Evolutionary conservation across 2,329 filamentous ascomycete species (phyloP).

Genomic region (Myotisia sp.): DNA sequence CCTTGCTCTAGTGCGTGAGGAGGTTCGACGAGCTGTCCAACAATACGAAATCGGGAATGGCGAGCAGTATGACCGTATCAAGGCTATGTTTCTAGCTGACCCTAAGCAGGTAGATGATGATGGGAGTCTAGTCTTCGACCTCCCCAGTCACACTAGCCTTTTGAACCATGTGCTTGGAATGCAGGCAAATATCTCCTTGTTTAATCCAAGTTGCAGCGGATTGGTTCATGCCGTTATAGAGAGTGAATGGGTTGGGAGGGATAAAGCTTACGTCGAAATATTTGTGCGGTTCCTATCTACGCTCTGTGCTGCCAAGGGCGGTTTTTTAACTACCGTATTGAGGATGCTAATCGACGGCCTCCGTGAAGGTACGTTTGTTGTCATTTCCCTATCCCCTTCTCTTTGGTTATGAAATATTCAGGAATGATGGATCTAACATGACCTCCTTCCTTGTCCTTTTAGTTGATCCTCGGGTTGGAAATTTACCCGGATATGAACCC

Average conservation of each 20-base stretch:
- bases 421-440: background rate
- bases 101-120: conserved; percentile 29
- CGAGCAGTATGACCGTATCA: conserved; percentile 42
- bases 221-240: conserved; percentile 45
- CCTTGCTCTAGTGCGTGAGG: conserved; percentile 44
- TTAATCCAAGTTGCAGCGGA: conserved; percentile 43
- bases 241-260: conserved; percentile 48
- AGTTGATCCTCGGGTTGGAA: conserved; percentile 41
- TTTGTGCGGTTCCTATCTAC: conserved; percentile 45
- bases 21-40: conserved; percentile 45
- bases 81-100: conserved; percentile 37
- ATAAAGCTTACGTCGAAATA: conserved; percentile 43
- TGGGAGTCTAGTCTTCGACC: conserved; percentile 24
- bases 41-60: conserved; percentile 40
- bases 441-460: conserved; percentile 5
- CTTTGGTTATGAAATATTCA: background rate
- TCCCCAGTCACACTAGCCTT: conserved; percentile 39
- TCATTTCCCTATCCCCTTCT: conserved; percentile 30
- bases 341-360: conserved; percentile 72
- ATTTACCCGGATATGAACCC: conserved; percentile 39
- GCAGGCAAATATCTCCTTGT: conserved; percentile 39
- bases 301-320: conserved; percentile 68
- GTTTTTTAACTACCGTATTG: conserved; percentile 59
- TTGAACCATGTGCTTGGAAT: conserved; percentile 47
- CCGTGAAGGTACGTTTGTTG: conserved; percentile 36